A percentile compares a stretch with the other conserved stretches of the same genome.
Evolutionary conservation across 2,329 filamentous ascomycete genomes (phyloP).

Genomic region (Karstenula rhodostoma): DNA sequence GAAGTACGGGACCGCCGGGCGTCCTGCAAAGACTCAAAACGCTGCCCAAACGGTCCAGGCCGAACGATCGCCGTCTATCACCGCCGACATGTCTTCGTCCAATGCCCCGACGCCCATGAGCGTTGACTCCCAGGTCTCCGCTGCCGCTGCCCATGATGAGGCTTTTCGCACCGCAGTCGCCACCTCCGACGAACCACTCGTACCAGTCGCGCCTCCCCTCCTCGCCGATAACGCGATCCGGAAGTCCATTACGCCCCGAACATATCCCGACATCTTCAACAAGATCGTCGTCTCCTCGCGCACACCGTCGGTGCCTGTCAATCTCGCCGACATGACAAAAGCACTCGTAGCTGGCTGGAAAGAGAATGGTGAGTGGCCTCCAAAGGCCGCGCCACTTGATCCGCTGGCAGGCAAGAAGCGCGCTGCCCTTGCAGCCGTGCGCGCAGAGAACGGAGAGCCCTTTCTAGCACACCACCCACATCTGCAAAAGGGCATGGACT

Average conservation of each 20-base stretch:
- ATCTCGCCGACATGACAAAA: slow-evolving; percentile 80
- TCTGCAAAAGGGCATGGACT: slow-evolving; percentile 55
- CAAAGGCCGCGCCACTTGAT: slow-evolving; percentile 62
- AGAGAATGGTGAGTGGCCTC: slow-evolving; percentile 91
- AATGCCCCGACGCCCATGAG: slow-evolving; percentile 14
- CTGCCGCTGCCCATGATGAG: slow-evolving; percentile 1
- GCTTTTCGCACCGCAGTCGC: neutral
- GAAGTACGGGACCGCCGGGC: slow-evolving; percentile 32
- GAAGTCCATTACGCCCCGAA: slow-evolving; percentile 73
- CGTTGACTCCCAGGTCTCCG: slow-evolving; percentile 14
- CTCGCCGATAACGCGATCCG: slow-evolving; percentile 79
- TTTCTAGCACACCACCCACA: slow-evolving; percentile 51
- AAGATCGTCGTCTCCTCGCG: slow-evolving; percentile 84
- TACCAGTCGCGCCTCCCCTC: slow-evolving; percentile 78
- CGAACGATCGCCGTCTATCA: neutral
- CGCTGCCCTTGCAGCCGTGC: slow-evolving; percentile 23
- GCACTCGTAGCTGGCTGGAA: slow-evolving; percentile 92
- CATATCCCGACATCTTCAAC: slow-evolving; percentile 85
- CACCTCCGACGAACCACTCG: slow-evolving; percentile 53
- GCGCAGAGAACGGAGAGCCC: slow-evolving; percentile 27
- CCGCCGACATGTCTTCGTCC: slow-evolving; percentile 52
- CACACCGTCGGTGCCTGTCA: slow-evolving; percentile 87
- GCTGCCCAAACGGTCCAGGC: neutral
- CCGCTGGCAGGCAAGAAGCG: slow-evolving; percentile 53
- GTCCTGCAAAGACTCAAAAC: slow-evolving; percentile 4